Percentiles rank a stretch among this genome's conserved stretches.
Conservation (phyloP, 2,329 filamentous ascomycete genomes). For the Fusarium brachygibbosum region DNA sequence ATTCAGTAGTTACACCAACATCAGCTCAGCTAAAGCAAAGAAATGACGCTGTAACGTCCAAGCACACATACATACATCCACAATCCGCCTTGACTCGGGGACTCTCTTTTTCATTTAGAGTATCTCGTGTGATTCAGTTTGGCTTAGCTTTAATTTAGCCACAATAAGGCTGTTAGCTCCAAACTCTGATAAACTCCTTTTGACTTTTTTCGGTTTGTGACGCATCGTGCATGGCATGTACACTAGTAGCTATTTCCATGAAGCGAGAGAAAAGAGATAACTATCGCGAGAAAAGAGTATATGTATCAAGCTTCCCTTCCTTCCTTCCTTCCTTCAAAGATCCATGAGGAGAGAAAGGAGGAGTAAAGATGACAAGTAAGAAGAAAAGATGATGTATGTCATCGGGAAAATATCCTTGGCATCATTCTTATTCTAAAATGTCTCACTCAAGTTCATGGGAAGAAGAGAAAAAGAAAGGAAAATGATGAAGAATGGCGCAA, state of each 20-base stretch:
- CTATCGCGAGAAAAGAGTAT: slow-evolving; percentile 1
- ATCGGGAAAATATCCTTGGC: not conserved
- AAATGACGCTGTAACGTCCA: slow-evolving; percentile 13
- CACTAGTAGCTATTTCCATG: not conserved
- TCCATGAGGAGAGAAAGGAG: too few relatives aligned
- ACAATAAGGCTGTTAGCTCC: slow-evolving; percentile 19
- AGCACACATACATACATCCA: slow-evolving; percentile 3
- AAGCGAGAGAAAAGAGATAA: slow-evolving; percentile 43
- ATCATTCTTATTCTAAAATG: not conserved
- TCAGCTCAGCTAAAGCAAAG: not conserved
- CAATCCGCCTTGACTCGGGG: not conserved
- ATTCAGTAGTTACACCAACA: not conserved
- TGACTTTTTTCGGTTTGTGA: too few relatives aligned
- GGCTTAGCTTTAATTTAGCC: not conserved
- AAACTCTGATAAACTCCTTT: slow-evolving; percentile 17
- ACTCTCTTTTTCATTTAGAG: not conserved
- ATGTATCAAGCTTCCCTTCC: too few relatives aligned
- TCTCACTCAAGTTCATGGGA: not conserved
- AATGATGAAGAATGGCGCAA: not conserved
- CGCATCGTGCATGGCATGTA: not conserved
- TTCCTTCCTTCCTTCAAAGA: too few relatives aligned
- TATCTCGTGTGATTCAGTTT: slow-evolving; percentile 16
- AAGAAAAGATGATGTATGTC: not conserved
- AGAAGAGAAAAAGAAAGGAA: not conserved
- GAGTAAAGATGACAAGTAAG: too few relatives aligned